phyloP scores from a whole-genome alignment of 441 rosid genomes.

The Macaranga tanarius region DNA sequence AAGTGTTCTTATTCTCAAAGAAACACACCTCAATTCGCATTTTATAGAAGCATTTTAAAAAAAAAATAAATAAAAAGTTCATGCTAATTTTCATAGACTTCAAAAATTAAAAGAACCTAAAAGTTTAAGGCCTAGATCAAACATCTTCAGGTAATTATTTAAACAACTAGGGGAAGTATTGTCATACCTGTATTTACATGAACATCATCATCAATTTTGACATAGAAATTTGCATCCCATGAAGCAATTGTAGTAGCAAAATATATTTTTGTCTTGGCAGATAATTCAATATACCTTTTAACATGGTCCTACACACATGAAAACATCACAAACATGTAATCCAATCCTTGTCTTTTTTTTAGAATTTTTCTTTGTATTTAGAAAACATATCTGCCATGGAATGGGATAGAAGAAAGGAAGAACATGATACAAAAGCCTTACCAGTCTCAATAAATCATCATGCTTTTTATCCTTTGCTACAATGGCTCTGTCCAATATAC shows the following conservation, averaged over 20 bases:
- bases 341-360: not conserved
- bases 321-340: not conserved
- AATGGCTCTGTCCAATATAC: constrained; percentile 89
- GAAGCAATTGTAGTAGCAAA: constrained; percentile 74
- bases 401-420: not conserved
- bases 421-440: constrained; percentile 27
- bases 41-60: not conserved
- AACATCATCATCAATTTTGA: constrained; percentile 90
- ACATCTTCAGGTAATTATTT: not conserved
- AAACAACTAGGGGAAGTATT: too few species aligned
- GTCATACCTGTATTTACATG: constrained; percentile 94
- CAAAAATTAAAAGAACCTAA: not conserved
- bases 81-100: not conserved
- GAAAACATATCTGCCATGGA: constrained; percentile 9
- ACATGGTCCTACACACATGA: constrained; percentile 64
- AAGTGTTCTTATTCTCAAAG: constrained; percentile 62
- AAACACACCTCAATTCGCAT: not conserved
- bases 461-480: constrained; percentile 87
- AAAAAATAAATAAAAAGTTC: not conserved
- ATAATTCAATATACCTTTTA: constrained; percentile 90
- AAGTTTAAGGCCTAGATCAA: not conserved
- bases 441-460: constrained; percentile 92
- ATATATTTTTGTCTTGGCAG: constrained; percentile 81
- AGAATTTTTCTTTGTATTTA: not conserved
- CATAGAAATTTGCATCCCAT: constrained; percentile 94